These are phyloP conservation scores for Tricholoma saponaceum DNA, from an alignment of 768 basidiomycete genomes.

Conservation along the genomic window DNA sequence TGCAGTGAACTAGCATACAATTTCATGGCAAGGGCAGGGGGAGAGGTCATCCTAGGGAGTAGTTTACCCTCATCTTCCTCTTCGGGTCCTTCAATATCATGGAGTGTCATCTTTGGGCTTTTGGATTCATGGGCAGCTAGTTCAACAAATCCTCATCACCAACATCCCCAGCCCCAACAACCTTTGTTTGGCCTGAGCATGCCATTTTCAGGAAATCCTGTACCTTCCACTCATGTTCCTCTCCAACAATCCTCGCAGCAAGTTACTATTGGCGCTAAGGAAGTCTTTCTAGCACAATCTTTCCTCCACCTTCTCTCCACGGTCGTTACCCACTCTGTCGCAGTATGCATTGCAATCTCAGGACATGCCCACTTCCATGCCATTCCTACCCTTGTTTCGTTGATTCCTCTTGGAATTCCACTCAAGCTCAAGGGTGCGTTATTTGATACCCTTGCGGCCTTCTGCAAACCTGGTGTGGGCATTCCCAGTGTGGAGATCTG, in stretches of 20 bases:
- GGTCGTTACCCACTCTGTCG: constrained; percentile 69
- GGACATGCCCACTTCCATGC: constrained; percentile 78
- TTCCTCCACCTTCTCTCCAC: constrained; percentile 79
- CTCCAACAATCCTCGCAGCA: constrained; percentile 35
- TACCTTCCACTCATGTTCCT: constrained; percentile 34
- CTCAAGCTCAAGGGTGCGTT: constrained; percentile 88
- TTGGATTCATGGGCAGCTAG: constrained; percentile 71
- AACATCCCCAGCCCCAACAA: constrained; percentile 38
- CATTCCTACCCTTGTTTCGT: constrained; percentile 71
- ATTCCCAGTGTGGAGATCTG: constrained; percentile 73
- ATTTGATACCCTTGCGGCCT: constrained; percentile 76
- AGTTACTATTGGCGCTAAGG: constrained; percentile 57
- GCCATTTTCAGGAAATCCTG: constrained; percentile 22
- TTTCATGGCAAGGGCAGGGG: constrained; percentile 76
- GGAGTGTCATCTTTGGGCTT: constrained; percentile 70
- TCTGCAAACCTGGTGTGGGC: constrained; percentile 80
- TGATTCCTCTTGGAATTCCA: constrained; percentile 78
- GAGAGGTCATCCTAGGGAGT: constrained; percentile 63
- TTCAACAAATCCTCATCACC: constrained; percentile 43
- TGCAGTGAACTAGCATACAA: constrained; percentile 88
- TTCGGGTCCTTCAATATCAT: constrained; percentile 62
- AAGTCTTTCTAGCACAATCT: constrained; percentile 73
- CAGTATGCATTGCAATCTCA: constrained; percentile 75
- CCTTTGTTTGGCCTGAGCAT: constrained; percentile 12
- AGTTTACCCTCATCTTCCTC: constrained; percentile 47